Base-by-base conservation (phyloP, 176 grass and related monocot species). In the Pharus latifolius region DNA sequence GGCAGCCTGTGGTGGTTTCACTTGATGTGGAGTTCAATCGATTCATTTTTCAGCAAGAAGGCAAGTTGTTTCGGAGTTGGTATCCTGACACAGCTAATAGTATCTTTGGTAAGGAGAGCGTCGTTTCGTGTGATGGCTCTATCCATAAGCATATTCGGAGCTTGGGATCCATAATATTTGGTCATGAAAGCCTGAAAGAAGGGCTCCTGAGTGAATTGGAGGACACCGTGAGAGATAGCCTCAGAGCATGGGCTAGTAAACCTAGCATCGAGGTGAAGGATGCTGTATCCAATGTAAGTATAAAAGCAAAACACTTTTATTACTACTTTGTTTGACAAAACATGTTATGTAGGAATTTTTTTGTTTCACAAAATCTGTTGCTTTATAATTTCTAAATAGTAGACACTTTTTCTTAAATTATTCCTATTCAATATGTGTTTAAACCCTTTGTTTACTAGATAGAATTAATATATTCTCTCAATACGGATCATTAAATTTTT, bases 41-140 rank as follows among this genome's bases (percentile, higher is more conserved):
- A 10, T 57, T 72, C 69, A 15, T 72, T 10, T 72, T 72, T 24
- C 69, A 72, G 26, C 69, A 72, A 28, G 69, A 72, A 12, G 69
- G 69, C 24, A 72, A 56, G 25, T 33, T 72, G 17, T 72, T 72
- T 38, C 51, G 53, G 24, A 57, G 35, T 17, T 72, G 69, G 69
- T 72, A 72, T 34, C 52, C 52, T 6, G 53, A 45, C 17, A 72
- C 52, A 1, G 6, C 37, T 25, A 58, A 44, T 22, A 31, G 14
- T 38, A 57, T 72, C 25, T 45, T 72, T 23, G 69, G 69, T 25
- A 72, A 20, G 52, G 38, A 72, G 10, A 72, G 52, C 52, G 19
- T 58, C 38, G 11, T 38, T 53, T 14, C 52, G 0, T 58, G 31
- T n/a, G 11, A 72, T 3, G 26, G 69, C 17, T 20, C 67, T 30